phyloP scores from a whole-genome alignment of 768 basidiomycete genomes.

The Suillus cothurnatus region DNA sequence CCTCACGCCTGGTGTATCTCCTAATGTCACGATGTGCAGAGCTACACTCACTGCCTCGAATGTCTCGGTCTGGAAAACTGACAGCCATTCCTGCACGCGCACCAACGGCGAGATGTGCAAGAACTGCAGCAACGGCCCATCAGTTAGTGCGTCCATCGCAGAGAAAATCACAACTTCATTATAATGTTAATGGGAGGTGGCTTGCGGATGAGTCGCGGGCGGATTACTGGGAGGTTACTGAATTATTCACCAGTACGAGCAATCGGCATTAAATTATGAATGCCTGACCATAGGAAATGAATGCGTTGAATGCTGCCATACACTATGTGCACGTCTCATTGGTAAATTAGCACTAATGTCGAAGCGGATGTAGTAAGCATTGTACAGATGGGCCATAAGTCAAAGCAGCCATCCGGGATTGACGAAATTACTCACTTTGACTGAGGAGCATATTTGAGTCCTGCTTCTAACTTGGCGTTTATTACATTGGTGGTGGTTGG shows the following conservation, averaged over 20 bases:
- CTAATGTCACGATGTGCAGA: no score
- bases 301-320: background rate
- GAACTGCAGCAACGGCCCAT: no score
- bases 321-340: background rate
- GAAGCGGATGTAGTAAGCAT: background rate
- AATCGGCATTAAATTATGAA: background rate
- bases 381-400: background rate
- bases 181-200: no score
- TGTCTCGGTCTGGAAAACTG: no score
- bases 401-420: background rate
- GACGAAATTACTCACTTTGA: background rate
- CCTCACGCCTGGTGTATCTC: no score
- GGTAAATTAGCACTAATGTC: background rate
- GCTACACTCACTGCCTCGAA: no score
- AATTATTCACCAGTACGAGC: background rate
- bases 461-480: background rate
- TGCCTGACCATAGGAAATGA: background rate
- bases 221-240: no score
- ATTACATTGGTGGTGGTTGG: background rate
- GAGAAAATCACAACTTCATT: no score
- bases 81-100: no score
- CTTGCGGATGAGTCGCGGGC: background rate
- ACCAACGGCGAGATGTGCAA: no score
- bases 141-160: no score
- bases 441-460: background rate